Conservation (phyloP, 169 alveolate species). For the Plasmodium inui region DNA sequence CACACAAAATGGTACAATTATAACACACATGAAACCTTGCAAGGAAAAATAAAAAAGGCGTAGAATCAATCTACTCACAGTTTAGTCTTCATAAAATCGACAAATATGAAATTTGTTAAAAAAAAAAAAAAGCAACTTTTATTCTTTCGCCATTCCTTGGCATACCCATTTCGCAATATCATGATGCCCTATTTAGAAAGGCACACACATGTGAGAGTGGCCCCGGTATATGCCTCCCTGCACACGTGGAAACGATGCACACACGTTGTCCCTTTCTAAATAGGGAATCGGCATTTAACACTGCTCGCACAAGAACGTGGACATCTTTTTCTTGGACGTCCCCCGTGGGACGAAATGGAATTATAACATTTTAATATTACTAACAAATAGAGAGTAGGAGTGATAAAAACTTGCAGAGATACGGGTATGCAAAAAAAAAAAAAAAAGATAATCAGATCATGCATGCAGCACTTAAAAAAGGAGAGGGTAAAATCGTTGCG, state of each 20-base stretch:
- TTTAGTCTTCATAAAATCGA: neutral
- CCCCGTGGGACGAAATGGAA: neutral
- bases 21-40: neutral
- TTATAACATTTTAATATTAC: neutral
- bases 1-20: neutral
- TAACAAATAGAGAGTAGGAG: conserved; percentile 11
- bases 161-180: too few relatives aligned
- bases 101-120: neutral
- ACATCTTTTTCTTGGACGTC: neutral
- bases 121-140: neutral
- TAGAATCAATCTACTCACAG: neutral
- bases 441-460: neutral
- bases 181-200: neutral
- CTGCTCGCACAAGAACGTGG: neutral
- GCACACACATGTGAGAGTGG: neutral
- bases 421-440: conserved; percentile 9
- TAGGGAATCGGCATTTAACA: neutral
- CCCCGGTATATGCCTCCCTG: neutral
- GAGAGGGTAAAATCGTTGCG: neutral
- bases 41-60: neutral
- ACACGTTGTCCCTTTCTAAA: neutral
- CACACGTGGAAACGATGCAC: too few relatives aligned
- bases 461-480: neutral
- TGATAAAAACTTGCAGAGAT: neutral
- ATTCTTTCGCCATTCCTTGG: neutral